A percentile compares a stretch with the other conserved stretches of the same genome.
Evolutionary conservation across 495 filamentous ascomycete species (phyloP).

Genomic region (Hyaloscypha hepaticicola): DNA sequence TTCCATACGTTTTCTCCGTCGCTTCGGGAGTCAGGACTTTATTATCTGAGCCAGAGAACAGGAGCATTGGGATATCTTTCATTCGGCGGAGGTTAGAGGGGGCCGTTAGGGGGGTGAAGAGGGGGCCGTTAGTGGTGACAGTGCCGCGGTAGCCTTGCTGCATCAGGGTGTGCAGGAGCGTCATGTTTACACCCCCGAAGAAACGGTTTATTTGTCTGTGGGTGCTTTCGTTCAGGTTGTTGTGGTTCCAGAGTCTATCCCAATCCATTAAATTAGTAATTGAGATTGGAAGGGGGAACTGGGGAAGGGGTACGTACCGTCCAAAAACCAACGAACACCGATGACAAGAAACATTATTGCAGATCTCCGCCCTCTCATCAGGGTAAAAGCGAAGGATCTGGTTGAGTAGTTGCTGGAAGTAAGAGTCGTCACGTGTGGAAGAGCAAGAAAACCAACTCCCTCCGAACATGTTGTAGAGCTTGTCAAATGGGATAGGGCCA

Average conservation of each 20-base stretch:
- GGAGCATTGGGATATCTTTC: slow-evolving; percentile 53
- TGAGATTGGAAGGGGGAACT: background rate
- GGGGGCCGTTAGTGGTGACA: slow-evolving; percentile 50
- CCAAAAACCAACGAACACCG: slow-evolving; percentile 60
- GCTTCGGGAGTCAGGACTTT: slow-evolving; percentile 57
- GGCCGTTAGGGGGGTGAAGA: slow-evolving; percentile 47
- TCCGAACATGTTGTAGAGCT: slow-evolving; percentile 43
- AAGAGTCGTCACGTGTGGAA: slow-evolving; percentile 45
- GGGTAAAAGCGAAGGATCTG: slow-evolving; percentile 61
- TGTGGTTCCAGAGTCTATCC: slow-evolving; percentile 54
- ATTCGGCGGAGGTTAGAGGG: slow-evolving; percentile 50
- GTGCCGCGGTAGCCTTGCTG: slow-evolving; percentile 51
- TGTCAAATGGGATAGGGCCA: slow-evolving; percentile 46
- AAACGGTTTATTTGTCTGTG: slow-evolving; percentile 62
- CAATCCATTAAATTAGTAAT: slow-evolving; percentile 15
- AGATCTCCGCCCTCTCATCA: slow-evolving; percentile 54
- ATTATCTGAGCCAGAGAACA: slow-evolving; percentile 60
- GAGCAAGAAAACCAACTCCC: slow-evolving; percentile 56
- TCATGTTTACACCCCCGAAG: slow-evolving; percentile 63
- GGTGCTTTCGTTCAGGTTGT: slow-evolving; percentile 61
- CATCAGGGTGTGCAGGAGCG: slow-evolving; percentile 55
- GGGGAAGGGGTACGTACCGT: slow-evolving; percentile 36
- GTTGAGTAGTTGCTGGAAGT: slow-evolving; percentile 53
- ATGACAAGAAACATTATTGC: slow-evolving; percentile 61
- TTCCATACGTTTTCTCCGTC: slow-evolving; percentile 56